These are phyloP conservation scores for Tricholomella constricta DNA, from an alignment of 768 basidiomycete genomes.

Conservation along the genomic window DNA sequence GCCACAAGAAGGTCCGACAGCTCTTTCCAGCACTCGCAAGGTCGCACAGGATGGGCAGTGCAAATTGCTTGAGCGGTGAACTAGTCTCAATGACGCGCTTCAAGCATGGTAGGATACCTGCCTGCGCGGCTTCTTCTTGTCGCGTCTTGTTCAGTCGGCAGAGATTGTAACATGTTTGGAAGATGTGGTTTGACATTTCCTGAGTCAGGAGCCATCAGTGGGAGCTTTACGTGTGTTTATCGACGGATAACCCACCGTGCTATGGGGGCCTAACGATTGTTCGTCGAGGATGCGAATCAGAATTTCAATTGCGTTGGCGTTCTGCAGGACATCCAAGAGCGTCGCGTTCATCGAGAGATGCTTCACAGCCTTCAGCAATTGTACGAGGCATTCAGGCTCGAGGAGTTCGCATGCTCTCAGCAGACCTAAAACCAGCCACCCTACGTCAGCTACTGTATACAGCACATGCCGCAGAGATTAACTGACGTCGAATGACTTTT, in stretches of 20 bases:
- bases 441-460: background rate
- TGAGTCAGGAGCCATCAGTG: conserved; percentile 31
- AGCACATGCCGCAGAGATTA: background rate
- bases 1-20: conserved; percentile 88
- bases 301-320: conserved; percentile 92
- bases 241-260: conserved; percentile 59
- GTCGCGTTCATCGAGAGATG: conserved; percentile 94
- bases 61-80: conserved; percentile 96
- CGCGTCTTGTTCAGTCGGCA: conserved; percentile 92
- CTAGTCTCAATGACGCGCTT: conserved; percentile 85
- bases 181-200: conserved; percentile 97
- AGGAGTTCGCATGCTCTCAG: conserved; percentile 86
- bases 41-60: conserved; percentile 94
- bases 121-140: conserved; percentile 96
- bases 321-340: conserved; percentile 90
- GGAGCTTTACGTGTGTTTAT: background rate
- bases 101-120: conserved; percentile 90
- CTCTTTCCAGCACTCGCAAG: conserved; percentile 94
- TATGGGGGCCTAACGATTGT: conserved; percentile 75
- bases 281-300: conserved; percentile 85
- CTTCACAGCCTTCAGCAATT: conserved; percentile 92
- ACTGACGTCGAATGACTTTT: conserved; percentile 85
- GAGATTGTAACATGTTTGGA: conserved; percentile 96
- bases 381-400: conserved; percentile 84
- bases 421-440: conserved; percentile 55